Evolutionary conservation across 257 asterid species (phyloP).

Genomic region (Solanum chiquidenum): DNA sequence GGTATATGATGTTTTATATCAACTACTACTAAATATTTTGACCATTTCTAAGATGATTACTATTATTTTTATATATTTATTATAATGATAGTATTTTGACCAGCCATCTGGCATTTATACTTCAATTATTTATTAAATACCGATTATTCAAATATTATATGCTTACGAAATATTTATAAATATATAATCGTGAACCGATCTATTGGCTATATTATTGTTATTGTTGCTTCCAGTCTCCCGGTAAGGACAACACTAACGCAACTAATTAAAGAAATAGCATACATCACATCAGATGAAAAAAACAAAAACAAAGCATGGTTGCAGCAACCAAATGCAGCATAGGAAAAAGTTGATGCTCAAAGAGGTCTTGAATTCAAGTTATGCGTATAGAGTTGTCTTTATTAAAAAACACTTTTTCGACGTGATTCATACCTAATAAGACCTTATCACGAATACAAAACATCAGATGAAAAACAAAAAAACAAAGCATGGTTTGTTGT

Average conservation of each 20-base stretch:
- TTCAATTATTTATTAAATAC: background rate
- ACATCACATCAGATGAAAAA: background rate
- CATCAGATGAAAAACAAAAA: background rate
- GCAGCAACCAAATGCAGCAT: background rate
- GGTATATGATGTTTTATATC: background rate
- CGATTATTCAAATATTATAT: background rate
- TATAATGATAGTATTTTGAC: background rate
- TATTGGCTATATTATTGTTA: background rate
- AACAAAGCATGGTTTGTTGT: background rate
- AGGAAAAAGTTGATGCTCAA: background rate
- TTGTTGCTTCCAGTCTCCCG: too few relatives aligned
- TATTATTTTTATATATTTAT: background rate
- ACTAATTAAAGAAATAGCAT: background rate
- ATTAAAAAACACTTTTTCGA: fast-evolving
- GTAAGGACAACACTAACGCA: too few relatives aligned
- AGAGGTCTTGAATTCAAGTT: background rate
- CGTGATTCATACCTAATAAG: background rate
- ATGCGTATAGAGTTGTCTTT: background rate
- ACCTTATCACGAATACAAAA: fast-evolving
- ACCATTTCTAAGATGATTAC: background rate
- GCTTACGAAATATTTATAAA: too few relatives aligned
- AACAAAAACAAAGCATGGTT: background rate
- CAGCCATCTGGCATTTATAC: background rate
- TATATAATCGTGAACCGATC: too few relatives aligned
- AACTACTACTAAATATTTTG: background rate